These are phyloP conservation scores for Ogataea pini DNA, from an alignment of 805 yeast genomes.

Conservation along the genomic window DNA sequence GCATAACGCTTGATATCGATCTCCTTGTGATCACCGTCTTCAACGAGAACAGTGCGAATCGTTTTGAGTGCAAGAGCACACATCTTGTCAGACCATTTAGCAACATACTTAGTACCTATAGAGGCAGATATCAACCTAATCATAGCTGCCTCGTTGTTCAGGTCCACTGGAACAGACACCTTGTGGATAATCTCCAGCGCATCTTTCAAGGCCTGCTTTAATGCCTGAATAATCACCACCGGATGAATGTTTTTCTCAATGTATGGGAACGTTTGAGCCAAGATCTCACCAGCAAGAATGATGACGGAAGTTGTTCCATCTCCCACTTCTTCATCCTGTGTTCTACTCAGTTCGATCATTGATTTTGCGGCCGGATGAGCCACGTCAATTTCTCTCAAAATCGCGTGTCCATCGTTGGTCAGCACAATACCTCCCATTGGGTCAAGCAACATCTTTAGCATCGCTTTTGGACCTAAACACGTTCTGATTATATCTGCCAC, in stretches of 20 bases:
- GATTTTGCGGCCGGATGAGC: constrained; percentile 99
- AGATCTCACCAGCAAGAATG: constrained; percentile 93
- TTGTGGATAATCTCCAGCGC: constrained; percentile 85
- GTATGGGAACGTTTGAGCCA: constrained; percentile 93
- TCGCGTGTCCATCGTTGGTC: constrained; percentile 99
- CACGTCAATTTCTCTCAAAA: constrained; percentile 92
- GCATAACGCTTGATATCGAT: constrained; percentile 92
- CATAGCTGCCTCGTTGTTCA: constrained; percentile 83
- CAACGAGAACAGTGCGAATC: constrained; percentile 75
- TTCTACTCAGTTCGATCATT: constrained; percentile 94
- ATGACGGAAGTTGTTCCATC: constrained; percentile 92
- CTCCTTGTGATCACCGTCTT: constrained; percentile 66
- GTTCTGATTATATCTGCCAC: constrained; percentile 97
- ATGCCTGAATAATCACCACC: constrained; percentile 90
- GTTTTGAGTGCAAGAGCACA: constrained; percentile 85
- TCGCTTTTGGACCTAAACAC: constrained; percentile 98
- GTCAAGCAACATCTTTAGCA: constrained; percentile 96
- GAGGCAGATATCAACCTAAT: constrained; percentile 82
- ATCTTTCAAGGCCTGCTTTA: constrained; percentile 86
- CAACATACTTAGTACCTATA: constrained; percentile 93
- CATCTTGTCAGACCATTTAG: constrained; percentile 90
- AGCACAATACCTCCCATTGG: constrained; percentile 96
- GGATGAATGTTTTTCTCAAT: constrained; percentile 96
- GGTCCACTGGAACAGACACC: constrained; percentile 82
- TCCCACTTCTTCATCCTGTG: constrained; percentile 98